Evolutionary conservation across 768 basidiomycete species (phyloP), one percentile per base, ranked within the genome.

Genomic region (Amanita inopinata): DNA sequence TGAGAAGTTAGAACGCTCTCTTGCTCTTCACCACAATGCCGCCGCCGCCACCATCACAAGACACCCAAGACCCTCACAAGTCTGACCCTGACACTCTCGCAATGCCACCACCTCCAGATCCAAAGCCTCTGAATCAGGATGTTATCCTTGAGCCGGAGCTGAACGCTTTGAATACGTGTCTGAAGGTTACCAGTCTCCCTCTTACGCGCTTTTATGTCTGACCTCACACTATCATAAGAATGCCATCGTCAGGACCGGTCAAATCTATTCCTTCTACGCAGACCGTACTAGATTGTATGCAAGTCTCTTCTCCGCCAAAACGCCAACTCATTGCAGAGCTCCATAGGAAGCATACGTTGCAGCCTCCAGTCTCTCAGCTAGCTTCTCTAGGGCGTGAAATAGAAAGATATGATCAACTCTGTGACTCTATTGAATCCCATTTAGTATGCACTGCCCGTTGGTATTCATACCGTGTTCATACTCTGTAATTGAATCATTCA

Each of bases 381-480:
- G 64, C 75, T 2, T 69, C 80, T 12, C 66, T 90, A 24, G 80
- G 84, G 11, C 74, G 74, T 27, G 83, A 86, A 53, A 64, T 87
- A 2, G 83, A 88, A 55, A 80, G 74, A 53, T 89, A 82, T 50
- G 84, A 89, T 53, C 83, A 86, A 51, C 48, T 87, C 3, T 85
- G 83, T 52, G 87, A 90, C 54, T 65, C 77, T 1, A 75, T 90
- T 38, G 87, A 89, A 56, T 71, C 76, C 30, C 75, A 78, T 40
- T 51, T 90, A 49, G 86, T 78, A 57, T 58, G 78, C 61, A 24
- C 37, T 32, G 28, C 23, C 35, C 23, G 18, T 19, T n/a, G n/a
- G n/a, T n/a, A n/a, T n/a, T n/a, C n/a, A n/a, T n/a, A 28, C 31
- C 38, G 33, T 15, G 32, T 31, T 28, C 9, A 17, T 14, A n/a